These are phyloP conservation scores for Zelonia costaricensis DNA, from an alignment of 208 protist genomes.

Conservation along the genomic window DNA sequence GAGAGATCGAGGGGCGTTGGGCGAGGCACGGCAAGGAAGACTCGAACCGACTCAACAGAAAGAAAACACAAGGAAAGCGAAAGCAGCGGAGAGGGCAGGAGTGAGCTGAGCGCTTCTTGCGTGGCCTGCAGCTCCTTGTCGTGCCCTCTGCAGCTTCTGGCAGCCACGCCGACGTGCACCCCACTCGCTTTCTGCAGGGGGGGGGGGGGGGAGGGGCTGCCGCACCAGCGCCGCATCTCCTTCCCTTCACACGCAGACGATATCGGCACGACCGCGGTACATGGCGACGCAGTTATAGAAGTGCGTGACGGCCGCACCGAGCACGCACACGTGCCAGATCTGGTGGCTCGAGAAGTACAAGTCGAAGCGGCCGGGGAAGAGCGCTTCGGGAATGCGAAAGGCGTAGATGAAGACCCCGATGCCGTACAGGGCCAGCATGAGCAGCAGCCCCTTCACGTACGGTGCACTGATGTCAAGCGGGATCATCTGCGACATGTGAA, in stretches of 20 bases:
- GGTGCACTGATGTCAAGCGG: conserved; percentile 39
- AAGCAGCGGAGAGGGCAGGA: too few species aligned
- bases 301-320: conserved; percentile 72
- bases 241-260: conserved; percentile 28
- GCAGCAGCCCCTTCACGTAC: conserved; percentile 51
- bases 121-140: too few species aligned
- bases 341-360: conserved; percentile 72
- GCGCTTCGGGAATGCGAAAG: conserved; percentile 74
- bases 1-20: too few species aligned
- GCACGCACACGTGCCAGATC: conserved; percentile 84
- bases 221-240: too few species aligned
- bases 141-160: too few species aligned
- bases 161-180: too few species aligned
- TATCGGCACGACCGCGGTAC: conserved; percentile 47
- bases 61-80: too few species aligned
- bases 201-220: too few species aligned
- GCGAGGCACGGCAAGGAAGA: too few species aligned
- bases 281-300: conserved; percentile 73
- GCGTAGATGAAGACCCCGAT: conserved; percentile 83
- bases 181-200: too few species aligned
- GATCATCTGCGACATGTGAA: conserved; percentile 60
- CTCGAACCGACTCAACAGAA: too few species aligned
- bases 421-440: conserved; percentile 75
- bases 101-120: too few species aligned
- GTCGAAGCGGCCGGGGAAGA: conserved; percentile 76